Percentiles rank a stretch among this genome's conserved stretches.
These are phyloP conservation scores for Selenicereus undatus DNA, from an alignment of 148 eudicot genomes.

Conservation along the genomic window DNA sequence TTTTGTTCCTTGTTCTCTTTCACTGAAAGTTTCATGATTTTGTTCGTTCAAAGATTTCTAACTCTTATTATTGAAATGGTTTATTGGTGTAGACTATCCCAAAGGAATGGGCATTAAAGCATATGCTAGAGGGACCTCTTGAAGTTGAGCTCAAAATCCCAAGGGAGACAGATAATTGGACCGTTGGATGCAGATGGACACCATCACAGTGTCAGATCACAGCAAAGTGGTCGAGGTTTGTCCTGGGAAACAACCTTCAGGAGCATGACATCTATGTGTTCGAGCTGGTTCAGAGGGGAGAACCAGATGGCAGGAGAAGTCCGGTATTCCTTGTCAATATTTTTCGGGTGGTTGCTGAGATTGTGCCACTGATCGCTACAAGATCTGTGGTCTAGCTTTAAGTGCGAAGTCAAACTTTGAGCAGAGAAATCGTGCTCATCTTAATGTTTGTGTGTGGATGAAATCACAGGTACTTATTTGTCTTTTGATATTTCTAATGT, in stretches of 20 bases:
- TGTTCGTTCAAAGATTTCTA: background rate
- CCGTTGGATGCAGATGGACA: slow-evolving; percentile 19
- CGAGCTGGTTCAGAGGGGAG: slow-evolving; percentile 11
- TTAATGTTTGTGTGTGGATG: too few species aligned
- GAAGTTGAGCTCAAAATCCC: slow-evolving; percentile 7
- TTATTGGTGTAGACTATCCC: slow-evolving; percentile 8
- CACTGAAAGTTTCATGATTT: too few species aligned
- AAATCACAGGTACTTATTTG: background rate
- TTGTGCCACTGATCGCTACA: background rate
- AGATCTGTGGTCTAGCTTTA: background rate
- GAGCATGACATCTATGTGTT: slow-evolving; percentile 19
- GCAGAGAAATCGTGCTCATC: background rate
- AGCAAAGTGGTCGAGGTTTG: slow-evolving; percentile 21
- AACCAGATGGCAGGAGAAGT: background rate
- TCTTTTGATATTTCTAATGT: background rate
- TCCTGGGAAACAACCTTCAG: slow-evolving; percentile 14
- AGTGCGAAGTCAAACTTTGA: background rate
- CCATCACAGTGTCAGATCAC: slow-evolving; percentile 13
- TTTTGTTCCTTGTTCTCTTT: background rate
- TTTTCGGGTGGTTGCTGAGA: slow-evolving; percentile 3
- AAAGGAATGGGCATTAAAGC: slow-evolving; percentile 13
- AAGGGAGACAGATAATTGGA: background rate
- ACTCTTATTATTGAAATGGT: background rate
- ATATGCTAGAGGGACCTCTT: slow-evolving; percentile 2
- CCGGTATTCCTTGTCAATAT: slow-evolving; percentile 7